Percentiles rank a stretch among this genome's conserved stretches.
These are phyloP conservation scores for Polyporus arcularius DNA, from an alignment of 768 basidiomycete genomes.

Conservation along the genomic window DNA sequence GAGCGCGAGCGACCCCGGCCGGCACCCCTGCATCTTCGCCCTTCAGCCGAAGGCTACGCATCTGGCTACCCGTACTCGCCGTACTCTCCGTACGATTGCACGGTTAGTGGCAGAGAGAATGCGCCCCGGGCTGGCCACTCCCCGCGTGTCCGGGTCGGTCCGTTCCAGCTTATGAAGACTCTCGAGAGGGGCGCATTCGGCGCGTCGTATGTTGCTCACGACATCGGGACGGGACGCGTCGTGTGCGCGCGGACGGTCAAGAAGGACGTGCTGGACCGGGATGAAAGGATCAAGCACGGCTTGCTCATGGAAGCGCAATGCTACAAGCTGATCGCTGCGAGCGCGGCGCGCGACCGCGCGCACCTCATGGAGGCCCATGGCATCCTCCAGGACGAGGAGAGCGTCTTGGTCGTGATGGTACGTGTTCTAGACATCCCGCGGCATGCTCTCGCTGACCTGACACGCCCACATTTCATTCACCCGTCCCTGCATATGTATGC, in stretches of 20 bases:
- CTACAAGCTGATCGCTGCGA: constrained; percentile 27
- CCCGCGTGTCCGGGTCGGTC: constrained; percentile 11
- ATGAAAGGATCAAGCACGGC: constrained; percentile 1
- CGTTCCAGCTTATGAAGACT: constrained; percentile 22
- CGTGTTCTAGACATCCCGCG: background rate
- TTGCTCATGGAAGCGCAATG: constrained; percentile 23
- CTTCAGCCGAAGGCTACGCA: background rate
- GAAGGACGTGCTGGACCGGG: constrained; percentile 16
- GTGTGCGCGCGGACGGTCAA: constrained; percentile 25
- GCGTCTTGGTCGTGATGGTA: constrained; percentile 30
- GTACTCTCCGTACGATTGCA: background rate
- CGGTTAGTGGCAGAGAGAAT: background rate
- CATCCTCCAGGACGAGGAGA: constrained; percentile 25
- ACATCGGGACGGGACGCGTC: constrained; percentile 18
- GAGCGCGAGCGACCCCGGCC: background rate
- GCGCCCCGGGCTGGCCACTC: background rate
- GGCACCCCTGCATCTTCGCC: background rate
- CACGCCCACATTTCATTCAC: background rate
- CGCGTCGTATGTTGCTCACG: constrained; percentile 19
- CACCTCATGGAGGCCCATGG: constrained; percentile 30
- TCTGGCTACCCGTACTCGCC: background rate
- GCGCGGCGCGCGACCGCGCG: constrained; percentile 14
- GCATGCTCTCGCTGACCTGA: background rate
- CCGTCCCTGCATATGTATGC: background rate
- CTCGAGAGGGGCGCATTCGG: constrained; percentile 26